Conservation (phyloP, 371 early-diverging fungal genomes). For the Mortierella sp. region DNA sequence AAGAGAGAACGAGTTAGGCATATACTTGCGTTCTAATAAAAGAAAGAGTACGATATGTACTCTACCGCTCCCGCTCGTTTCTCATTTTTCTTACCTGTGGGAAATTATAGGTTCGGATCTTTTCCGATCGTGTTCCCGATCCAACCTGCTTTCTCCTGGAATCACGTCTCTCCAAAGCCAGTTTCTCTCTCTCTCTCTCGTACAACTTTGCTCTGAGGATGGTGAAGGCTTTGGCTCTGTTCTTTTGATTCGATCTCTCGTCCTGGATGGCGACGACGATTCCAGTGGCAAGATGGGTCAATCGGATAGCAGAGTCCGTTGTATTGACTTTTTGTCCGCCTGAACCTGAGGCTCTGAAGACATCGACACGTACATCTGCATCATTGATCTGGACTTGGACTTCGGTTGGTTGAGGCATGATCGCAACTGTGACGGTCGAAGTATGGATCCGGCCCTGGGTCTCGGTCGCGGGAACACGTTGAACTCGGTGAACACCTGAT, state of each 20-base stretch:
- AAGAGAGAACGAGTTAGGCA: not conserved
- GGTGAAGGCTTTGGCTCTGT: constrained; percentile 88
- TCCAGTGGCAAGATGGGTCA: constrained; percentile 94
- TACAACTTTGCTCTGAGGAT: constrained; percentile 85
- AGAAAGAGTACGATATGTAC: not conserved
- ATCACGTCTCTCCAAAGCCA: constrained; percentile 67
- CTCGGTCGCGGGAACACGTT: constrained; percentile 88
- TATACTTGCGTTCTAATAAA: not conserved
- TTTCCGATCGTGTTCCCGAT: constrained; percentile 83
- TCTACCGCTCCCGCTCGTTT: not conserved
- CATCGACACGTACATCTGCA: constrained; percentile 79
- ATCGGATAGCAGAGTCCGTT: constrained; percentile 94
- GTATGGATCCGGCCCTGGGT: constrained; percentile 87
- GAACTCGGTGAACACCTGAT: constrained; percentile 87
- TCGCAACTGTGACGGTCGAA: constrained; percentile 87
- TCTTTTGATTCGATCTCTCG: constrained; percentile 92
- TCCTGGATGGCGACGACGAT: constrained; percentile 90
- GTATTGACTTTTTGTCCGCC: constrained; percentile 97
- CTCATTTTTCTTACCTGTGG: constrained; percentile 18
- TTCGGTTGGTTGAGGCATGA: constrained; percentile 82
- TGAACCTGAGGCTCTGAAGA: constrained; percentile 83
- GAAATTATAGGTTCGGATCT: constrained; percentile 89
- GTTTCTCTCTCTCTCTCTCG: constrained; percentile 75
- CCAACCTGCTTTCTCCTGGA: constrained; percentile 76
- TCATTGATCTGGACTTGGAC: constrained; percentile 78